phyloP scores from a whole-genome alignment of 2,329 filamentous ascomycete genomes.

The Ophiostoma perfectum region DNA sequence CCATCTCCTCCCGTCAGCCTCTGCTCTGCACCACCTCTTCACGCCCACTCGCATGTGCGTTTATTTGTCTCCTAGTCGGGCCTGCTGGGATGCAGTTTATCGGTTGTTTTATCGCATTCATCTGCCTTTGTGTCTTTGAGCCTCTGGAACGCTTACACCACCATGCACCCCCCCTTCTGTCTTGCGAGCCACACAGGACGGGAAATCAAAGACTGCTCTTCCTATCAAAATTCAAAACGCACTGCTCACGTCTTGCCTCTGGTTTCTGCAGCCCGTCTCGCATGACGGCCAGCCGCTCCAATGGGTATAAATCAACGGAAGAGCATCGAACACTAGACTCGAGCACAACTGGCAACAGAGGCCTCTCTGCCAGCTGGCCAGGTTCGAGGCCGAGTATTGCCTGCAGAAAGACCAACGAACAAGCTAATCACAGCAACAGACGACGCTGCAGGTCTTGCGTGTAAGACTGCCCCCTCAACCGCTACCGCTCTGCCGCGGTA shows the following conservation, averaged over 20 bases:
- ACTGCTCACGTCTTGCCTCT: background rate
- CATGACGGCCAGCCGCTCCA: background rate
- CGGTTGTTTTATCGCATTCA: too few species aligned
- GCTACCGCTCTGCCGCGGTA: background rate
- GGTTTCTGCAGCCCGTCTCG: background rate
- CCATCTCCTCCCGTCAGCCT: background rate
- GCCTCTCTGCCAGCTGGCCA: background rate
- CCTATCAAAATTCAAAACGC: too few species aligned
- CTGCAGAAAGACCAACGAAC: too few species aligned
- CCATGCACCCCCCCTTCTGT: background rate
- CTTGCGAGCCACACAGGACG: background rate
- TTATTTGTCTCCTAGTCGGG: too few species aligned
- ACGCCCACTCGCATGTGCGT: too few species aligned
- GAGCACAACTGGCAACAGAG: background rate
- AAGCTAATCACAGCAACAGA: background rate
- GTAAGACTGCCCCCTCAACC: background rate
- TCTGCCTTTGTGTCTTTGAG: too few species aligned
- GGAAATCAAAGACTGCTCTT: too few species aligned
- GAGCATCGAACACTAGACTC: too few species aligned
- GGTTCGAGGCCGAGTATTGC: too few species aligned
- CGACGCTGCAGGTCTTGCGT: background rate
- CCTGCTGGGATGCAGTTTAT: too few species aligned
- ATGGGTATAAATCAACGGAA: background rate
- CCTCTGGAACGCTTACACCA: background rate
- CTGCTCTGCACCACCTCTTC: background rate